Evolutionary conservation across 352 stramenopile genomes (phyloP).

Genomic region (Globisporangium carolinianum): DNA sequence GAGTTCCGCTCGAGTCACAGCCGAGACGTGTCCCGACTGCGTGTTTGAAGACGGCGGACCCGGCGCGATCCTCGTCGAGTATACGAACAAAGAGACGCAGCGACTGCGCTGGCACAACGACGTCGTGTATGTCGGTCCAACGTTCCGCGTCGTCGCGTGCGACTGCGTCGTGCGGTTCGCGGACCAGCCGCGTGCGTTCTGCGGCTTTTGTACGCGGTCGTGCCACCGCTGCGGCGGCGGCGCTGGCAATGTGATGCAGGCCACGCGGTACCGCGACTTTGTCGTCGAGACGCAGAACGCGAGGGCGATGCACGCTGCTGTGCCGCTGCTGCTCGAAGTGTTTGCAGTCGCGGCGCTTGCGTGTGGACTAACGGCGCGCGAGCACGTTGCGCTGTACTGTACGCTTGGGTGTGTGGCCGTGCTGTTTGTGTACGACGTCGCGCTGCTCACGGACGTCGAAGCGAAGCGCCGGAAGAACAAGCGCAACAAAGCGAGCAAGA

Average conservation of each 20-base stretch:
- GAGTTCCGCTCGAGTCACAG: constrained; percentile 36
- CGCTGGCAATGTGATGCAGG: constrained; percentile 66
- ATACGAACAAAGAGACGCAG: constrained; percentile 36
- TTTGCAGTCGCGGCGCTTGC: constrained; percentile 32
- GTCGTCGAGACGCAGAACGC: constrained; percentile 51
- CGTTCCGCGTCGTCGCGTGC: constrained; percentile 77
- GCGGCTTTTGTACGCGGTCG: constrained; percentile 65
- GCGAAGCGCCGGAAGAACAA: constrained; percentile 44
- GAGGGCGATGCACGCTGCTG: constrained; percentile 46
- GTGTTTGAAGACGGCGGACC: constrained; percentile 74
- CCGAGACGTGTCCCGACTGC: constrained; percentile 77
- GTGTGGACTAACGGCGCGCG: constrained; percentile 29
- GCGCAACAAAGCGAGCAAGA: constrained; percentile 37
- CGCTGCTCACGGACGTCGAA: constrained; percentile 55
- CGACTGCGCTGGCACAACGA: constrained; percentile 34
- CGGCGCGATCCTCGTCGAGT: constrained; percentile 69
- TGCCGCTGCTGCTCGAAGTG: constrained; percentile 45
- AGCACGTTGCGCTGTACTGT: constrained; percentile 50
- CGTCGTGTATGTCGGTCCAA: constrained; percentile 59
- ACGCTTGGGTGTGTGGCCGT: constrained; percentile 16
- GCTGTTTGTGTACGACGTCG: constrained; percentile 19
- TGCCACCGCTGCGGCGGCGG: constrained; percentile 71
- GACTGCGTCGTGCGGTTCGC: constrained; percentile 75
- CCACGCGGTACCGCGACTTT: constrained; percentile 72
- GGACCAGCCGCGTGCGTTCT: constrained; percentile 52